Base-by-base conservation (phyloP, 352 stramenopile species). In the Globisporangium cederbergense region DNA sequence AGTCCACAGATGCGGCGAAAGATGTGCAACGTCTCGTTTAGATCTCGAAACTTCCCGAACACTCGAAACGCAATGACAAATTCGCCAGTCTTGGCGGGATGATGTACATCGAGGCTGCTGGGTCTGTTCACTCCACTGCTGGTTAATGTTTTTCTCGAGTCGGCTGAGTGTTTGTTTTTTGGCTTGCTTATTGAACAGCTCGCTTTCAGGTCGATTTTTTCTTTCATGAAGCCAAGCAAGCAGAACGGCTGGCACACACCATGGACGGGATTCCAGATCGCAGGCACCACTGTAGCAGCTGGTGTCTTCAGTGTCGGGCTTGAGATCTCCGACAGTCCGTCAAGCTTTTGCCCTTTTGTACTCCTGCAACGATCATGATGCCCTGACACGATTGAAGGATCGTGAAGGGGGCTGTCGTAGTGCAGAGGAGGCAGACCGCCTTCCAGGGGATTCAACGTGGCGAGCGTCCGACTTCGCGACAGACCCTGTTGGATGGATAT, bases 201-300 rank as follows among this genome's bases (percentile, higher is more conserved):
- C 7, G 22, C 10, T 34, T 32, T 49, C 50, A 5, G 28, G 18
- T 14, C 30, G 18, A 25, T 1, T 43, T 62, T 65, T 46, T 87
- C 78, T 22, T 74, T 78, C 68, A 83, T 70, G 43, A 89, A 91
- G 2, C 85, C 85, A 18, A 94, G 59, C 28, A 94, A 62, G 13
- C 79, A 65, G 54, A 92, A 94, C 13, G 85, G 85, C 53, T 91
- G 81, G 9, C 79, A 90, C 10, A 91, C 79, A 13, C 85, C 83
- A 57, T 94, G 85, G 0, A 92, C 70, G 1, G 85, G 85, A 20
- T 79, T 86, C 85, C 85, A 92, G 13, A 94, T 85, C 25, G 70
- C 58, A 10, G 75, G 66, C n/a, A 57, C 61, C 10, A 10, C n/a
- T 13, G 45, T 65, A 16, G 58, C 45, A 28, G 42, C 62, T 0